Base-by-base conservation (phyloP, 1,284 basidiomycete genomes). In the Coriolopsis trogii region DNA sequence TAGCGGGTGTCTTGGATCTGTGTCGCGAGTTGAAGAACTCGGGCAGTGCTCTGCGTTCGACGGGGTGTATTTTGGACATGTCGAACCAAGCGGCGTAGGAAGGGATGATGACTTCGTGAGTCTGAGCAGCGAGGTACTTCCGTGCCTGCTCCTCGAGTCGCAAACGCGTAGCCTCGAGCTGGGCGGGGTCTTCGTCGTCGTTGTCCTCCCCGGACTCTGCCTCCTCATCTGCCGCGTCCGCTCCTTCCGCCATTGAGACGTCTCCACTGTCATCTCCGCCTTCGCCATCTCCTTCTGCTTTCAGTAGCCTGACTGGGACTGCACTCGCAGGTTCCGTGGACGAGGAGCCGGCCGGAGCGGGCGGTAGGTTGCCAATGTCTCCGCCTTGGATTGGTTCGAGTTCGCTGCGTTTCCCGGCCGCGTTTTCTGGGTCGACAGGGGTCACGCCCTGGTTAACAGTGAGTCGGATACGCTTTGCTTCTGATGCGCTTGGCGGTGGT, bases 31-130 rank as follows among this genome's bases (percentile, higher is more conserved):
- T 96, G 82, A 99, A 99, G 80, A 98, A 99, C 73, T 99, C 96
- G 34, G 96, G 97, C 23, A 99, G 77, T 3, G 94, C 92, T 63
- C 93, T 87, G 56, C 88, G 84, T 71, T 99, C 96, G 60, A 99
- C 90, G 10, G 91, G 83, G 67, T 98, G 91, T 59, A 99, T 90
- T 68, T 90, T 88, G 48, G 89, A 84, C 83, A 98, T 93, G 72
- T 95, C 90, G 74, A 98, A 99, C 97, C 97, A 99, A 7, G 94
- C 93, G 18, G 95, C 89, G 71, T 98, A 99, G 21, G 94, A 97
- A 1, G 96, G 96, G 55, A 99, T 93, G 66, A 99, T 89, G 67
- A 99, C 87, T 65, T 95, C 91, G 71, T 99, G 97, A 1, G 95
- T 98, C 73, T 99, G 96, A 0, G 91, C 91, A 0, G 95, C 94